These are phyloP conservation scores for Venturiaceae sp. DNA, from an alignment of 2,329 filamentous ascomycete species.

Conservation along the genomic window DNA sequence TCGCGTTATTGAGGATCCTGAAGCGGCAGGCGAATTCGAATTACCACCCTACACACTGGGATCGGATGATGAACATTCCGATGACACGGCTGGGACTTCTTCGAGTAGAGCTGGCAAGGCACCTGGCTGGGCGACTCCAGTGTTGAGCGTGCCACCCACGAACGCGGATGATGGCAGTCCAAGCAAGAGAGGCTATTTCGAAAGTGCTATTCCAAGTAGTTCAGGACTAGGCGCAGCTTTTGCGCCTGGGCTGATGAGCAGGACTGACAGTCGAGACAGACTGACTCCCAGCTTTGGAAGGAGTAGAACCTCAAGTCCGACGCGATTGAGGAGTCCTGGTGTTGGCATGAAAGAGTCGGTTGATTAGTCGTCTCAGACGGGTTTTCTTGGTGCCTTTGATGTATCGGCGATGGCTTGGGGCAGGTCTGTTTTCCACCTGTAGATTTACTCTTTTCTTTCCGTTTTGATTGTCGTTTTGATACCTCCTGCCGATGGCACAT, in stretches of 20 bases:
- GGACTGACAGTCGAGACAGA: slow-evolving; percentile 80
- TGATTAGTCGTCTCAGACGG: background rate
- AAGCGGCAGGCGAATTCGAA: slow-evolving; percentile 58
- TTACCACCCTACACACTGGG: slow-evolving; percentile 52
- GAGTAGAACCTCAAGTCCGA: slow-evolving; percentile 41
- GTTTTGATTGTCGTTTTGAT: background rate
- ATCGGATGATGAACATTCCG: slow-evolving; percentile 54
- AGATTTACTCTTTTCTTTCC: background rate
- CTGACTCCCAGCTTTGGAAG: slow-evolving; percentile 47
- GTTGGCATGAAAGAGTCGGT: background rate
- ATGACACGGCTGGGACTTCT: background rate
- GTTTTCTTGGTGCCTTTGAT: too few species aligned
- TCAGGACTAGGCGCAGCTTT: slow-evolving; percentile 36
- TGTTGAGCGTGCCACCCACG: slow-evolving; percentile 24
- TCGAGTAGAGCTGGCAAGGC: slow-evolving; percentile 44
- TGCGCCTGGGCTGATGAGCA: slow-evolving; percentile 62
- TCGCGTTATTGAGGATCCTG: slow-evolving; percentile 56
- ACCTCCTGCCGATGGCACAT: background rate
- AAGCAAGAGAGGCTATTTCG: slow-evolving; percentile 14
- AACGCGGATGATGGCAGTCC: slow-evolving; percentile 8
- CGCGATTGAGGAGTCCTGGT: background rate
- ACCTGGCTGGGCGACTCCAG: slow-evolving; percentile 61
- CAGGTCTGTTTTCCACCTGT: background rate
- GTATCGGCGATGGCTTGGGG: background rate
- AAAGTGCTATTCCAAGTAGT: slow-evolving; percentile 15